These are phyloP conservation scores for Beauveria varroae DNA, from an alignment of 2,329 filamentous ascomycete genomes.

Conservation along the genomic window DNA sequence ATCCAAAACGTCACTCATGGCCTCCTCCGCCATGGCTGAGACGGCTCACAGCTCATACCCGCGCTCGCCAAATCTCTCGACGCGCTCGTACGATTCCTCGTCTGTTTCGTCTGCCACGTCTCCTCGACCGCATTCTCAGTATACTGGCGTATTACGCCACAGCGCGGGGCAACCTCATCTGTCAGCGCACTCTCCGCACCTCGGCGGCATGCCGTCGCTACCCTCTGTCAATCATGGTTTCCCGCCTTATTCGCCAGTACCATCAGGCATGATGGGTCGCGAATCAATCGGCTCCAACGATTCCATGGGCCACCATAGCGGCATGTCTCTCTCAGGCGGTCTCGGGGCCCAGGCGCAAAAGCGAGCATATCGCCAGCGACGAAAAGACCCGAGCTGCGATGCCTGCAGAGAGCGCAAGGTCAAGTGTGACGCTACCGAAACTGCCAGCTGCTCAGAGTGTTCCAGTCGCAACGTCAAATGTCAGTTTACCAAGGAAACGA, in stretches of 20 bases:
- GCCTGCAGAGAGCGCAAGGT: conserved; percentile 83
- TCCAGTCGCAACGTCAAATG: conserved; percentile 95
- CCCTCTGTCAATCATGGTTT: conserved; percentile 41
- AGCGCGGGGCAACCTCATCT: conserved; percentile 41
- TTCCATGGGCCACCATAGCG: conserved; percentile 47
- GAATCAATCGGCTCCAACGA: conserved; percentile 54
- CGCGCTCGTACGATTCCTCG: conserved; percentile 56
- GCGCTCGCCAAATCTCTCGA: conserved; percentile 55
- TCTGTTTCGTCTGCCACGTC: conserved; percentile 56
- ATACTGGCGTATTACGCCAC: conserved; percentile 44
- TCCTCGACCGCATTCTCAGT: conserved; percentile 46
- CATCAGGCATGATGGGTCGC: conserved; percentile 42
- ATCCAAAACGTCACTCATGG: conserved; percentile 12
- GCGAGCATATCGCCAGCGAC: conserved; percentile 84
- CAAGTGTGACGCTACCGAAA: conserved; percentile 94
- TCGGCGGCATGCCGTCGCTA: conserved; percentile 45
- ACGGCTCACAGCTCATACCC: conserved; percentile 48
- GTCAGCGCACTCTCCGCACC: conserved; percentile 34
- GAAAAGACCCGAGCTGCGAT: conserved; percentile 96
- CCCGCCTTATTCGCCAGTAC: conserved; percentile 46
- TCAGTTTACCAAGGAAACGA: conserved; percentile 98
- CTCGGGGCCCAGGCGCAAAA: conserved; percentile 61
- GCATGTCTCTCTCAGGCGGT: conserved; percentile 21
- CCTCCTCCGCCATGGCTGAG: conserved; percentile 42
- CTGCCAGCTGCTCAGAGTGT: conserved; percentile 92